Evolutionary conservation across 345 rosid genomes (phyloP), one percentile per base, ranked within the genome.

Genomic region (Salix brachista): DNA sequence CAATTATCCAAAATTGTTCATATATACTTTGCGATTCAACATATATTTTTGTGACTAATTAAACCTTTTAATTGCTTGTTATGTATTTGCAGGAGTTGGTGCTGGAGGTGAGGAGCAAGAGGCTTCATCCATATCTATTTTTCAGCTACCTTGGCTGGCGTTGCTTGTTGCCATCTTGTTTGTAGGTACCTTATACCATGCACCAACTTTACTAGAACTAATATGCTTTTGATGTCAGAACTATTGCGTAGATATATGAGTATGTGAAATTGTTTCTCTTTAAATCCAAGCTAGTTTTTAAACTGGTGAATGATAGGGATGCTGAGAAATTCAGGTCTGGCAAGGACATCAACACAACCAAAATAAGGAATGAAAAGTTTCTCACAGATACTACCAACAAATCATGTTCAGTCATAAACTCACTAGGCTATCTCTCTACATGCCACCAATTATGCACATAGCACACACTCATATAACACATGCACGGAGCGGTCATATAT

Each of bases 21-120:
- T 52, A 18, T 28, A 17, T 71, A 32, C 16, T 6, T 34, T 18
- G 32, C n/a, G 25, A 54, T 61, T 46, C 66, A 39, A n/a, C 66
- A 14, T 46, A 74, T 34, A 11, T 13, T 67, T 64, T 14, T 67
- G 60, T 48, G 54, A 28, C 42, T 16, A 44, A 62, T 65, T 69
- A n/a, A 25, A 13, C 1, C 39, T 77, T 72, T 26, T 66, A 23
- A 23, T 8, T 46, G 58, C 56, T 65, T 13, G 18, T 69, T 71
- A 67, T 46, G 37, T 50, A n/a, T 74, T 74, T 85, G 62, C 77
- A 94, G 98, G 99, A 73, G 98, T 96, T 82, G 98, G 98, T 80
- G 99, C 97, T 58, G 99, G 98, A 72, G 97, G 97, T 48, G 97
- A 92, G 82, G 98, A 89, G 85, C 99, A 92, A 80, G 82, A 85